A percentile compares a stretch with the other conserved stretches of the same genome.
Evolutionary conservation across 495 filamentous ascomycete species (phyloP).

Genomic region (Penicillium arizonense): DNA sequence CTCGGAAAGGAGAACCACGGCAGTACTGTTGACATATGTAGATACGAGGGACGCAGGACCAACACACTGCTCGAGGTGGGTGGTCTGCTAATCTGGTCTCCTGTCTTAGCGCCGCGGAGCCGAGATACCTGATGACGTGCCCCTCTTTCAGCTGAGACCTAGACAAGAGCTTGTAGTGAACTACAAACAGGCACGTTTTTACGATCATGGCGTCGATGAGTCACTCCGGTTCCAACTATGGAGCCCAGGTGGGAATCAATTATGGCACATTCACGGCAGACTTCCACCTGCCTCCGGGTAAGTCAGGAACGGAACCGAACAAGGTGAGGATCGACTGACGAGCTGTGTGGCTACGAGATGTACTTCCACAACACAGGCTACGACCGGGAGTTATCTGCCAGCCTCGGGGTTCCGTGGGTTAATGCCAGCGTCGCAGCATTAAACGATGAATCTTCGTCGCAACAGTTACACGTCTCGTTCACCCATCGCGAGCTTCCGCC

Average conservation of each 20-base stretch:
- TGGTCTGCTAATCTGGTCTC: neutral
- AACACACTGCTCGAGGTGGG: too few species aligned
- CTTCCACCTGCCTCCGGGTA: neutral
- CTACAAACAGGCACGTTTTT: neutral
- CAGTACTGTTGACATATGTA: too few species aligned
- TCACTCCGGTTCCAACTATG: neutral
- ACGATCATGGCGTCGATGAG: neutral
- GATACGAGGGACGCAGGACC: too few species aligned
- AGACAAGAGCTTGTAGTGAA: neutral
- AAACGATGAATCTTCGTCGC: slow-evolving; percentile 1
- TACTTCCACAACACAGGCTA: slow-evolving; percentile 28
- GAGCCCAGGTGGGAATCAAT: neutral
- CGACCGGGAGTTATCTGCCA: slow-evolving; percentile 9
- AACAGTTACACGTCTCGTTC: slow-evolving; percentile 20
- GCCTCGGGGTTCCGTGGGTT: slow-evolving; percentile 19
- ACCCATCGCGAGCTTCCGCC: slow-evolving; percentile 23
- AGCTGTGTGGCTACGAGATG: too few species aligned
- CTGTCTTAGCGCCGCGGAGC: neutral
- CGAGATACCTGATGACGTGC: neutral
- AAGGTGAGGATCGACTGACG: too few species aligned
- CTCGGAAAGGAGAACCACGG: too few species aligned
- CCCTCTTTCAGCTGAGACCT: neutral
- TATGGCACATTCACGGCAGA: neutral
- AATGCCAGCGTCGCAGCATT: slow-evolving; percentile 12
- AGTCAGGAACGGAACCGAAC: neutral